Evolutionary conservation across 495 filamentous ascomycete species (phyloP), one percentile per base, ranked within the genome.

Genomic region (Aspergillus hancockii): DNA sequence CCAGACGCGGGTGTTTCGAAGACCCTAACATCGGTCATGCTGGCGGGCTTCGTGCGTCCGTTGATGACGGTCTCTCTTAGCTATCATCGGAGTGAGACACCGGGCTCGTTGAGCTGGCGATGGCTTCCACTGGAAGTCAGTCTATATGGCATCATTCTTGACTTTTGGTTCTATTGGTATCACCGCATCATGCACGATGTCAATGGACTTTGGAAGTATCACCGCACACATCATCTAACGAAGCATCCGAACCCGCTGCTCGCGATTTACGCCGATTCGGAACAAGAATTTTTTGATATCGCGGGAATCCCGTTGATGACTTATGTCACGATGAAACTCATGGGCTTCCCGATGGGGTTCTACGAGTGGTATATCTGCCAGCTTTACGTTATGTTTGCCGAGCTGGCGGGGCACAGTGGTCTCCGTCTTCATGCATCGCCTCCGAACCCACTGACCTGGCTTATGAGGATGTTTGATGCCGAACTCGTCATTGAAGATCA

Each of bases 241-340:
- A 74, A 74, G 41, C 71, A 74, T 19, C 71, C 71, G 13, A 72
- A 74, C n/a, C n/a, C n/a, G n/a, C n/a, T n/a, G n/a, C n/a, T n/a
- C n/a, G n/a, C n/a, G n/a, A n/a, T n/a, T n/a, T 74, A 74, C 23
- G 71, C 71, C 7, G 71, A 74, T 52, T 66, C 69, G 12, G 70
- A 71, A 50, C 71, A 74, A 25, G 71, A 74, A 49, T 72, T 74
- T 60, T 72, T 74, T 54, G 71, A 74, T 34, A 71, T 74, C 67
- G 66, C 70, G 22, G 71, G 68, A 6, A 65, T 74, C 0, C 71
- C 71, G 1, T 43, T 72, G 23, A 64, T 74, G 61, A 69, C 71
- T 0, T 74, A 69, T 40, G 50, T 67, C 12, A 71, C 58, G 41
- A 34, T 74, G 0, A 59, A 60, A 13, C 46, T 66, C 0, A 58